Base-by-base conservation (phyloP, 2,329 filamentous ascomycete genomes). In the Alternaria sp. region DNA sequence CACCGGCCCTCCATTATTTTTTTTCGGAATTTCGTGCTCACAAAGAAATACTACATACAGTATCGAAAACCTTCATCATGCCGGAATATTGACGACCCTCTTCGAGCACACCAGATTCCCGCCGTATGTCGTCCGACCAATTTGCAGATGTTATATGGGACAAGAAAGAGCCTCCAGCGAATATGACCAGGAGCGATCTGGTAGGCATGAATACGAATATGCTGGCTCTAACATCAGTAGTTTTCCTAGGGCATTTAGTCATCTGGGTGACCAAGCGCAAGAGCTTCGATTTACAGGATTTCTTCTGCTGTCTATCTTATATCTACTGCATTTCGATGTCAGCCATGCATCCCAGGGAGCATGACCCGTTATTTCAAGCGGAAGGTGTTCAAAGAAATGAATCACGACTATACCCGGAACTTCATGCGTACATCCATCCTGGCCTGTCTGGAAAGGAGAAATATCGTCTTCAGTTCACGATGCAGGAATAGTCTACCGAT, bases 401-500 rank as follows among this genome's bases (percentile, higher is more conserved):
- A 21, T 17, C 37, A 21, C 37, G 9, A n/a, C 17, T 23, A 21
- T 23, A 40, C 23, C 37, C 37, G 23, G 37, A 21, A 0, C 37
- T 40, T 2, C 17, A 21, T 40, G 37, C 17, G 37, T 40, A 23
- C 6, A 62, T 73, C 17, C 65, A 74, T 2, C 75, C 73, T 0
- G 58, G 61, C 3, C 68, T 78, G 48, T 78, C 70, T 54, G 69
- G 66, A 26, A 53, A 77, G 1, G 69, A 59, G 29, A 67, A 59
- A 7, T 41, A 55, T 7, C 58, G 17, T 40, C 65, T 0, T 78
- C 75, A 9, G 46, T 61, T 23, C 48, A 72, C 1, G 77, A 79
- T 41, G 62, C 63, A 3, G 48, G 70, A 2, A 52, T 61, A 17
- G 67, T 79, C 56, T 65, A 76, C 34, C 74, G 73, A 50, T 66